Base-by-base conservation (phyloP, 257 asterid species). In the Euphrasia confusa region DNA sequence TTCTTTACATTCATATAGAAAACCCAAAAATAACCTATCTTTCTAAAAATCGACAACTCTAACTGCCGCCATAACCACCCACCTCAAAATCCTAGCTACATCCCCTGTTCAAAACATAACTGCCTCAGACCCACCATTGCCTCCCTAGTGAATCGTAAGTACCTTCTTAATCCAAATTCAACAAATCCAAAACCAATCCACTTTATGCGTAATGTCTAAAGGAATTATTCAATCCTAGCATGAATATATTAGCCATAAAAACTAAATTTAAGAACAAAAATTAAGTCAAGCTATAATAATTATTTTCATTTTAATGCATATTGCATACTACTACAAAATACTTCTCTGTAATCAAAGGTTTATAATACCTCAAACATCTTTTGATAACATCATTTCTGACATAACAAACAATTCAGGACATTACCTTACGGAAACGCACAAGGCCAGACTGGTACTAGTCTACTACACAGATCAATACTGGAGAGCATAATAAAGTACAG, bases 121-220 rank as follows among this genome's bases (percentile, higher is more conserved):
- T 21, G 33, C 54, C 48, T 8, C 45, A 28, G 14, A 47, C 58
- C 42, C 27, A 62, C 58, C 57, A 62, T 66, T 48, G 24, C 10
- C 4, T 4, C 54, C 54, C 54, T 14, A 14, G 1, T 21, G 11
- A 52, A 52, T 52, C 30, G 18, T 26, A 47, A n/a, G 54, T 24
- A 18, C 24, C 24, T 21, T 21, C 21, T 10, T 2, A 58, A 49
- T 33, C 52, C 12, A 58, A 47, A 47, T 32, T 47, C 24, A 7
- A 33, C 65, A 44, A 45, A 45, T 30, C 39, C 21, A 60, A 52
- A 53, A 65, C 26, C 56, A 63, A 50, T 18, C 56, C 17, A 40
- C 49, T 42, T 40, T 40, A 40, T 11, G 10, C 4, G 48, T 40
- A 40, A 40, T 40, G 6, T 40, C 3, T 40, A 11, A 40, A 40